A percentile compares a stretch with the other conserved stretches of the same genome.
phyloP scores from a whole-genome alignment of 768 basidiomycete species.

The Bullera alba region DNA sequence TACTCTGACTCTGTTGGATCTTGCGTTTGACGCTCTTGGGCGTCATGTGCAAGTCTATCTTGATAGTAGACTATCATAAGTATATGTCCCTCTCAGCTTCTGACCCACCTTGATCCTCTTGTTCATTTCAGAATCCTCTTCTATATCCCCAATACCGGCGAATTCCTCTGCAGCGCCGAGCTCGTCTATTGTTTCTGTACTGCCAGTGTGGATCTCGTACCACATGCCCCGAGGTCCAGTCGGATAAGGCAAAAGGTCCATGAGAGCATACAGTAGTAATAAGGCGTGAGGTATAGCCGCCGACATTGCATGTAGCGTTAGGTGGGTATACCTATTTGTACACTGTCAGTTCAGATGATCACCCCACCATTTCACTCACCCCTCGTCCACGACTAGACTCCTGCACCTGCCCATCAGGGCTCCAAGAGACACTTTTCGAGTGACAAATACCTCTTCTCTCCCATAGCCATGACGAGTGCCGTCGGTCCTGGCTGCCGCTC shows the following conservation, averaged over 20 bases:
- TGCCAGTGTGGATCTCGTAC: constrained; percentile 43
- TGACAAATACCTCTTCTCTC: constrained; percentile 41
- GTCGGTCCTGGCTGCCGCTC: constrained; percentile 23
- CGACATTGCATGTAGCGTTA: constrained; percentile 41
- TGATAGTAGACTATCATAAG: constrained; percentile 12
- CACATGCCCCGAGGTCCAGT: constrained; percentile 27
- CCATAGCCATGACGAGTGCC: constrained; percentile 33
- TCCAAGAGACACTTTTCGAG: constrained; percentile 38
- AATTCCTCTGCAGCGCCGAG: constrained; percentile 12
- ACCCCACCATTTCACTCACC: constrained; percentile 23
- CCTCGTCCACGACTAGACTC: constrained; percentile 43
- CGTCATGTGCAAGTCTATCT: constrained; percentile 19
- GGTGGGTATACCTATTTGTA: constrained; percentile 27
- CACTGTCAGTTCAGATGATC: not conserved
- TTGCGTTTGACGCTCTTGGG: not conserved
- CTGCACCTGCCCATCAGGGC: constrained; percentile 43
- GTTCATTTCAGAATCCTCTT: constrained; percentile 21
- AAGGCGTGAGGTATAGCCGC: constrained; percentile 45
- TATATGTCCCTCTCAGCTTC: not conserved
- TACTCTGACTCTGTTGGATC: not conserved
- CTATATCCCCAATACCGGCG: constrained; percentile 19
- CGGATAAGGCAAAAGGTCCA: constrained; percentile 45
- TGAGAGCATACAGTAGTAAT: constrained; percentile 40
- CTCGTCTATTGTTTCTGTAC: constrained; percentile 41
- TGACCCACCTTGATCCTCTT: constrained; percentile 25